Base-by-base conservation (phyloP, 257 asterid genomes). In the Osmanthus fragrans region DNA sequence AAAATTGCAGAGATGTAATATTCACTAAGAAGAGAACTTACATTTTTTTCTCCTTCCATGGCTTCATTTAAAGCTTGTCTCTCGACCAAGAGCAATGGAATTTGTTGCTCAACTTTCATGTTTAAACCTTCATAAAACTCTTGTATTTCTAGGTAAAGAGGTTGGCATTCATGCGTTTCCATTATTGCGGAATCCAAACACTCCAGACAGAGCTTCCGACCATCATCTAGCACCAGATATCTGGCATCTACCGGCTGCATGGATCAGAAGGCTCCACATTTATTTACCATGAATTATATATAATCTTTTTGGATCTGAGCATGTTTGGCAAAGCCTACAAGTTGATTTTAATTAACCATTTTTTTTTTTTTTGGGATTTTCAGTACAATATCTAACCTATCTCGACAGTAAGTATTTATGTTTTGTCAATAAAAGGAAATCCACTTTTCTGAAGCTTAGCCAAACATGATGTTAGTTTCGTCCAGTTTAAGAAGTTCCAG, bases 81-180 rank as follows among this genome's bases (percentile, higher is more conserved):
- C 88, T 96, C 99, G 8, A 96, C 99, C 88, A 96, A 87, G 79
- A 96, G 97, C n/a, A 96, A 70, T 2, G 99, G 99, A 75, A 96
- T 77, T 84, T 92, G 96, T 89, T 96, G 99, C 93, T 90, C 97
- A 71, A 96, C 89, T 76, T 96, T 96, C 99, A 96, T 96, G 87
- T 85, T 86, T 80, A 96, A 80, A 25, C 99, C 98, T 84, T 96
- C 99, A 6, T 92, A 96, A 76, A 96, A 96, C 5, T 93, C 97
- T 88, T 88, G 98, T 74, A 96, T 93, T 82, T 96, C 99, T 37
- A 93, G 85, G 84, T 96, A 92, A 34, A 96, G 97, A 79, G 97
- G 98, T 71, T 93, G 99, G 82, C 99, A 96, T 77, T 96, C 99
- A 45, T 90, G 92, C 2, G 97, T 93, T 78, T 96, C 99, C 99